Conservation (phyloP, 1,284 basidiomycete species). For the Cyathus olla region DNA sequence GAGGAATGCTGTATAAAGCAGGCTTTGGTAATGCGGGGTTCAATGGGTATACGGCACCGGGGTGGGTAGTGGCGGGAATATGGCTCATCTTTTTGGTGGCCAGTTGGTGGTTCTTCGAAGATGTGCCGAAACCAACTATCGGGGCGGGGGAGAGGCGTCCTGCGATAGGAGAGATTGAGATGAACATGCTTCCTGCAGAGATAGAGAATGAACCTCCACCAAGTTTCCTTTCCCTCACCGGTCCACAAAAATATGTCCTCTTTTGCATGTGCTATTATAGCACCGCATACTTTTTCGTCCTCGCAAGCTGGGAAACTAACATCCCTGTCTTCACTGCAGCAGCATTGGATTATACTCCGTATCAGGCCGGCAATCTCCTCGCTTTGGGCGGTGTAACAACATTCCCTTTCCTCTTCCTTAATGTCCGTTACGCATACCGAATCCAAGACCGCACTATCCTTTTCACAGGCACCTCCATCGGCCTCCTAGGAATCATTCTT, state of each 20-base stretch:
- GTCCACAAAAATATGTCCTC: constrained; percentile 60
- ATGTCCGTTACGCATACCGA: constrained; percentile 65
- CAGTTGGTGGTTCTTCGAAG: constrained; percentile 59
- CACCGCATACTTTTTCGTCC: constrained; percentile 80
- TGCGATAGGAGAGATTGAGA: too few species aligned
- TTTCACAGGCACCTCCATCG: constrained; percentile 62
- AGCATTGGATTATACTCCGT: constrained; percentile 67
- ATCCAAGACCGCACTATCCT: constrained; percentile 73
- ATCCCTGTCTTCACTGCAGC: constrained; percentile 72
- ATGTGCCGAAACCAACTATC: constrained; percentile 46
- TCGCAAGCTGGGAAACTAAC: constrained; percentile 81
- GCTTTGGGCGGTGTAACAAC: constrained; percentile 71
- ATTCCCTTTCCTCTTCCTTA: constrained; percentile 76
- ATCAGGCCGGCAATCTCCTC: constrained; percentile 76
- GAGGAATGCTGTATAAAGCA: constrained; percentile 70
- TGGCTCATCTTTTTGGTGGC: constrained; percentile 66
- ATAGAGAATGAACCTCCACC: not conserved
- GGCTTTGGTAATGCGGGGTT: constrained; percentile 56
- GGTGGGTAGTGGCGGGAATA: constrained; percentile 71
- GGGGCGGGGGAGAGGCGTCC: not conserved
- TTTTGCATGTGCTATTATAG: constrained; percentile 78
- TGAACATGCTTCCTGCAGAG: not conserved
- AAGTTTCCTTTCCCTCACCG: constrained; percentile 1
- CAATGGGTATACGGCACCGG: constrained; percentile 73
- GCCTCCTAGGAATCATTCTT: constrained; percentile 63